Percentiles rank a stretch among this genome's conserved stretches.
These are phyloP conservation scores for Aspergillus brasiliensis DNA, from an alignment of 2,329 filamentous ascomycete species.

Conservation along the genomic window DNA sequence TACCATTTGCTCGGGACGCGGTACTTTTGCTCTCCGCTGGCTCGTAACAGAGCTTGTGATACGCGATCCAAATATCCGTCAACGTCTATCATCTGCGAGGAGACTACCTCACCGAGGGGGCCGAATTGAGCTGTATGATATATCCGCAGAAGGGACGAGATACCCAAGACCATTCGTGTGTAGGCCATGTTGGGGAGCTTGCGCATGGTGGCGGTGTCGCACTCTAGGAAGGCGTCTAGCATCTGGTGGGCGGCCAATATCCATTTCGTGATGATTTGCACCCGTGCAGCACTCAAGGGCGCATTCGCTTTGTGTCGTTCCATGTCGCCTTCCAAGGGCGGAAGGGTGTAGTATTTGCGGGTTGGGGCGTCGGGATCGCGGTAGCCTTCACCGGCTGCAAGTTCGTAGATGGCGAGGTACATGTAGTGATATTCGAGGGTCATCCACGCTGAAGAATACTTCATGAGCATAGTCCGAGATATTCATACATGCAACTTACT, in stretches of 20 bases:
- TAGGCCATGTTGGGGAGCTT: slow-evolving; percentile 4
- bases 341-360: slow-evolving; percentile 7
- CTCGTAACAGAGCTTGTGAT: background rate
- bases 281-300: background rate
- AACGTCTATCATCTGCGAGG: slow-evolving; percentile 1
- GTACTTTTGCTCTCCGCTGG: background rate
- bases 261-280: slow-evolving; percentile 2
- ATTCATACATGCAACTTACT: background rate
- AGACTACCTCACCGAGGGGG: background rate
- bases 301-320: slow-evolving; percentile 1
- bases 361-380: slow-evolving; percentile 1
- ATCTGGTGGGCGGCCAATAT: slow-evolving; percentile 1
- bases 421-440: slow-evolving; percentile 26
- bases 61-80: slow-evolving; percentile 3
- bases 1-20: slow-evolving; percentile 8
- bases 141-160: background rate
- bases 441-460: background rate
- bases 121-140: slow-evolving; percentile 1
- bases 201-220: slow-evolving; percentile 3
- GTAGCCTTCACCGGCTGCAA: slow-evolving; percentile 33
- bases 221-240: background rate
- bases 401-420: slow-evolving; percentile 36
- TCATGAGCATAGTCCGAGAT: background rate
- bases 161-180: background rate
- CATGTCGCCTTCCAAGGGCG: background rate